Evolutionary conservation across 1,139 yeast species (phyloP), one percentile per base, ranked within the genome.

Genomic region (Blastobotrys ciferrii): DNA sequence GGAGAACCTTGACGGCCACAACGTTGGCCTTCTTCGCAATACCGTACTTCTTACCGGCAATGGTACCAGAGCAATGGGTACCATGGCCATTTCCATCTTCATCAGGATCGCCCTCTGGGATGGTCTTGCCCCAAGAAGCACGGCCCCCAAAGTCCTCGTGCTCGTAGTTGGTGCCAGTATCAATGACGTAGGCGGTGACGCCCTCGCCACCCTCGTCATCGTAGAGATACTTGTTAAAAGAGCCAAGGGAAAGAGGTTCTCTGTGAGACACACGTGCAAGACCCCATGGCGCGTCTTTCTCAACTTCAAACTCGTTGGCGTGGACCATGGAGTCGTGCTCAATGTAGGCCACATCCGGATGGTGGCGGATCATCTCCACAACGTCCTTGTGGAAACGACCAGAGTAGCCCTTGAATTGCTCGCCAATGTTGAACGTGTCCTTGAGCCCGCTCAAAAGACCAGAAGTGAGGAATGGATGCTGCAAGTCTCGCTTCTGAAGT

Each of bases 271-370:
- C 80, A 73, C 98, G 83, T 43, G 98, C 94, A 60, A 91, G 78
- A 62, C 97, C 97, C 98, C 97, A 89, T 50, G 96, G 96, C 42
- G 96, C 92, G 58, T 88, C 88, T 62, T 81, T 82, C 73, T 88
- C 92, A 52, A 78, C 71, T 47, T 75, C 74, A 57, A 81, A 79
- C 59, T 84, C 64, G 43, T 65, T 72, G 48, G 74, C 71, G 52
- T 79, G 77, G 47, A 87, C 95, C 53, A 76, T 68, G 2, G 92
- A 83, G 65, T 87, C 95, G 60, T 75, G 72, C 72, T 87, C 96
- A 54, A 87, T 80, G 59, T 80, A 81, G 47, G 83, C 80, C 51
- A 88, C 88, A 50, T 78, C 74, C n/a, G 91, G 89, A 64, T 80
- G 80, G 56, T 74, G 72, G 63, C 91, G 82, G 59, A 92, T 80